Base-by-base conservation (phyloP, 23 red algal genomes). In the Gracilaria caudata region DNA sequence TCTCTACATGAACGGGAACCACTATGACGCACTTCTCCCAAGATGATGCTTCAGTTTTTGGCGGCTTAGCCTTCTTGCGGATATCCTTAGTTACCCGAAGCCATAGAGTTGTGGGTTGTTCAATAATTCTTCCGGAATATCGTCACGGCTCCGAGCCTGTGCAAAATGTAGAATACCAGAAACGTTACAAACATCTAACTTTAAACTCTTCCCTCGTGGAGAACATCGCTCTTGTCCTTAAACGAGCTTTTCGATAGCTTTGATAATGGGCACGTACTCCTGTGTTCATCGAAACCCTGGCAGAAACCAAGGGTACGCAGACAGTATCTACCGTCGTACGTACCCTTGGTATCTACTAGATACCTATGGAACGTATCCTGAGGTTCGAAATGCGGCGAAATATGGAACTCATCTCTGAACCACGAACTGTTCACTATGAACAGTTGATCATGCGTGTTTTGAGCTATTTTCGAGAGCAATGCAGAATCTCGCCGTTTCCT, bases 1-100 rank as follows among this genome's bases (percentile, higher is more conserved):
- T 25, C 75, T 95, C 10, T 99, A 96, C 82, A 94, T 92, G 55
- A 89, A 88, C 34, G 76, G 61, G 16, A 96, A 99, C 65, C 97
- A 99, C 77, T 99, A 95, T 71, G 93, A 94, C 20, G 93, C 94
- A 40, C 86, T 99, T 38, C 56, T 91, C 25, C 40, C 57, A 23
- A 54, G 75, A 3, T 91, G 78, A 85, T 26, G 30, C 30, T 28
- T 29, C 5, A 28, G 2, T 28, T 60, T 24, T 60, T 2, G 21
- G 4, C 57, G 0, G 17, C 57, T 28, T 60, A 6, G 57, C 57
- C 28, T 60, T 24, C 57, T 29, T 28, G 4, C 23, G 57, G 4
- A 53, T 45, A 16, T 17, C 49, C 14, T 17, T 53, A 16, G 49
- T 53, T n/a, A 16, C 19, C 49, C 49, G 49, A 53, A 53, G 49